Conservation (phyloP, 139 green algal genomes). For the Bryopsis sp. region DNA sequence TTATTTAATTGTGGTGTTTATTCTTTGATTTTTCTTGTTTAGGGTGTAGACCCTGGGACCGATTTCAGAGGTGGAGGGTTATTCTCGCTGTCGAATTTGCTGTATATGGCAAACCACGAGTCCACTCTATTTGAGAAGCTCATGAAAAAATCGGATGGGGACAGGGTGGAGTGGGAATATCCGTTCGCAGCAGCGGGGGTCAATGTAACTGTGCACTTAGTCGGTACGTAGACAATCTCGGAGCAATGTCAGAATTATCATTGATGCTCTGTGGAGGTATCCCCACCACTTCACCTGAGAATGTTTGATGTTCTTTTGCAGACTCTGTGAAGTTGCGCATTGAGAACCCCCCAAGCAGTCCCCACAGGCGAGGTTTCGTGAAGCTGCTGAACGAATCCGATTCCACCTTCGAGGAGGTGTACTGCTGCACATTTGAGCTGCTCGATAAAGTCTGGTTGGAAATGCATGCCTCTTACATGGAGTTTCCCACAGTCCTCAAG, state of each 20-base stretch:
- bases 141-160: slow-evolving; percentile 54
- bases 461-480: slow-evolving; percentile 45
- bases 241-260: slow-evolving; percentile 7
- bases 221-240: slow-evolving; percentile 19
- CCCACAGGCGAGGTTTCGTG: slow-evolving; percentile 33
- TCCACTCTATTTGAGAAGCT: slow-evolving; percentile 27
- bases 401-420: slow-evolving; percentile 50
- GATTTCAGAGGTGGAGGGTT: slow-evolving; percentile 71
- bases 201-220: slow-evolving; percentile 74
- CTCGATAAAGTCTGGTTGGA: slow-evolving; percentile 41
- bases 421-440: slow-evolving; percentile 38
- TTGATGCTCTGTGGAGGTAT: too few relatives aligned
- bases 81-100: slow-evolving; percentile 64
- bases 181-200: slow-evolving; percentile 79
- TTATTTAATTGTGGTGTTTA: not conserved
- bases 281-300: too few relatives aligned
- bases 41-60: slow-evolving; percentile 58
- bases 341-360: slow-evolving; percentile 1
- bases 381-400: slow-evolving; percentile 25
- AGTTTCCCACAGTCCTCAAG: slow-evolving; percentile 49
- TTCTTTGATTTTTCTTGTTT: slow-evolving; percentile 4
- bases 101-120: slow-evolving; percentile 54
- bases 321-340: not conserved
- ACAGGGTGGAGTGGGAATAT: slow-evolving; percentile 66
- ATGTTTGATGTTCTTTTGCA: not conserved